These are phyloP conservation scores for Hydrangea macrophylla DNA, from an alignment of 148 eudicot species.

Conservation along the genomic window DNA sequence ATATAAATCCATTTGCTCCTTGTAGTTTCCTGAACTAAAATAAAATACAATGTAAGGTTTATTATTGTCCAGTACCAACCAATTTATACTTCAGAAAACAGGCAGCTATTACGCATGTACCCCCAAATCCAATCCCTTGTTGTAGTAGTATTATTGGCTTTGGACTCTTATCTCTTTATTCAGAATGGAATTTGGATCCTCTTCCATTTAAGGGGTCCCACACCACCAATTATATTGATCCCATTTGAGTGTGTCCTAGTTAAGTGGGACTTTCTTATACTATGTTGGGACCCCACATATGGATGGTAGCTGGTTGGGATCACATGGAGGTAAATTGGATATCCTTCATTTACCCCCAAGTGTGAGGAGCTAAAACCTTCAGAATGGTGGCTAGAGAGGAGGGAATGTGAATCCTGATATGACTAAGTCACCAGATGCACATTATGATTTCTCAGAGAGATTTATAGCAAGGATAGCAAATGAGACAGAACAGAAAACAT, in stretches of 20 bases:
- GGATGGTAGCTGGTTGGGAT: no score
- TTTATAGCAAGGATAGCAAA: neutral
- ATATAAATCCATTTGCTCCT: slow-evolving; percentile 5
- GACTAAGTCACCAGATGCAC: neutral
- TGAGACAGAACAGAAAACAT: neutral
- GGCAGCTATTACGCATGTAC: neutral
- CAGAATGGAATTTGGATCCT: no score
- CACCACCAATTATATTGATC: no score
- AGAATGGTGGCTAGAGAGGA: neutral
- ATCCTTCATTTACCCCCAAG: no score
- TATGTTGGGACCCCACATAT: no score
- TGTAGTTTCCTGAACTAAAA: neutral
- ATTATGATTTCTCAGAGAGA: neutral
- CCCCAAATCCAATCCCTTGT: neutral
- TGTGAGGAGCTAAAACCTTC: no score
- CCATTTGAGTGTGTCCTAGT: no score
- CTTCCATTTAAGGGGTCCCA: no score
- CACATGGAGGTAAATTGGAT: no score
- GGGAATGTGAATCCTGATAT: neutral
- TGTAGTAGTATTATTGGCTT: neutral
- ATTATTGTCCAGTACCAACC: neutral
- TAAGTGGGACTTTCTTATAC: no score
- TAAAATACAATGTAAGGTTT: neutral
- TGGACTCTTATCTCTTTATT: neutral
- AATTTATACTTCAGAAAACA: no score